These are phyloP conservation scores for Cryptococcus neoformans DNA, from an alignment of 1,284 basidiomycete species.

Conservation along the genomic window DNA sequence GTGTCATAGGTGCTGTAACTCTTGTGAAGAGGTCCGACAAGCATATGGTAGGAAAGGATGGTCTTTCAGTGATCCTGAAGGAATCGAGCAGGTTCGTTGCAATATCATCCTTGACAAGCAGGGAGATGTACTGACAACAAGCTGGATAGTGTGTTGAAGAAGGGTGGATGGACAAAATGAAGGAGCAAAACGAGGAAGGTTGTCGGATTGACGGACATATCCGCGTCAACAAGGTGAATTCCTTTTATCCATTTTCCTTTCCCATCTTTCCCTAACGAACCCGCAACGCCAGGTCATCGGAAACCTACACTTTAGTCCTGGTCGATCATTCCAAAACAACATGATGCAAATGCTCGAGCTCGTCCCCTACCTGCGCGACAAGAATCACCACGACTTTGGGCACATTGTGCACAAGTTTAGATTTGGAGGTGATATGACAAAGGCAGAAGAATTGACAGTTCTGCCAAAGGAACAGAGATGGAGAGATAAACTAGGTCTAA, in stretches of 20 bases:
- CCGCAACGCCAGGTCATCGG: constrained; percentile 55
- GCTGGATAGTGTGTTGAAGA: constrained; percentile 76
- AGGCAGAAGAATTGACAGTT: constrained; percentile 60
- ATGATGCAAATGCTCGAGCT: constrained; percentile 83
- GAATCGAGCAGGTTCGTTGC: constrained; percentile 77
- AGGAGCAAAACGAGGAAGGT: constrained; percentile 88
- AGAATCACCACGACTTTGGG: constrained; percentile 88
- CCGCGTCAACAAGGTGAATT: constrained; percentile 75
- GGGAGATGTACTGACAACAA: not conserved
- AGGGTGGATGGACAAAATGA: constrained; percentile 91
- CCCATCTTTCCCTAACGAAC: constrained; percentile 1
- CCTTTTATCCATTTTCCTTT: no score
- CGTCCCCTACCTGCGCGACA: constrained; percentile 88
- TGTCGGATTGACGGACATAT: constrained; percentile 90
- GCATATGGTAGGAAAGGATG: constrained; percentile 90
- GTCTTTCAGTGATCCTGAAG: constrained; percentile 88
- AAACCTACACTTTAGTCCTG: constrained; percentile 78
- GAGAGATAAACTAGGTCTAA: constrained; percentile 63
- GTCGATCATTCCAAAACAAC: constrained; percentile 87
- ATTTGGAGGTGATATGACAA: constrained; percentile 66
- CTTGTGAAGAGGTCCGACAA: constrained; percentile 90
- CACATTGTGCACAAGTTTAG: constrained; percentile 79
- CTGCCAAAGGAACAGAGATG: constrained; percentile 65
- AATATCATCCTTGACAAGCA: constrained; percentile 3
- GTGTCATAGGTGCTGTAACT: constrained; percentile 74